phyloP scores from a whole-genome alignment of 441 rosid species.

The Raphanus hybrid region DNA sequence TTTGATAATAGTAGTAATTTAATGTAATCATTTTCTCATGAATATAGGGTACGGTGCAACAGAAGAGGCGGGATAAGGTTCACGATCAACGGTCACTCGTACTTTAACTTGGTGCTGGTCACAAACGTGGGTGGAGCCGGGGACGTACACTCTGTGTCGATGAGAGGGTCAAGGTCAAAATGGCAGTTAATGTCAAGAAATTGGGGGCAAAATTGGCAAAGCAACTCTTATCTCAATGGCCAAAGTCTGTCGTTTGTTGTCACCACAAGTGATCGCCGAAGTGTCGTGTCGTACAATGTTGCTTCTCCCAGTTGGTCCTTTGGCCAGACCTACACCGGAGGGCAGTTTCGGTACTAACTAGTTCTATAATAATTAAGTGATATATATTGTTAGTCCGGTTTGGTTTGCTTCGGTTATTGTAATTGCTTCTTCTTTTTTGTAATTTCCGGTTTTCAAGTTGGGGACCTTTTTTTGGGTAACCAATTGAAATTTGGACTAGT shows the following conservation, averaged over 20 bases:
- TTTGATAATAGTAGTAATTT: not conserved
- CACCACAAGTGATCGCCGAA: constrained; percentile 56
- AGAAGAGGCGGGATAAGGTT: constrained; percentile 70
- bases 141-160: constrained; percentile 58
- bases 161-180: constrained; percentile 61
- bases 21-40: not conserved
- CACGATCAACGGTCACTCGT: constrained; percentile 75
- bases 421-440: not conserved
- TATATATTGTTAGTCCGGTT: not conserved
- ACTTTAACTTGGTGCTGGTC: constrained; percentile 64
- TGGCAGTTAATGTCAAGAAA: constrained; percentile 79
- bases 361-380: not conserved
- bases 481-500: constrained; percentile 33
- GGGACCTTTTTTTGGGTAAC: constrained; percentile 37
- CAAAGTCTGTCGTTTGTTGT: constrained; percentile 67
- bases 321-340: constrained; percentile 66
- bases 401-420: constrained; percentile 14
- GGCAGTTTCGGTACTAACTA: constrained; percentile 62
- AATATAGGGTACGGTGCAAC: constrained; percentile 40
- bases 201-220: constrained; percentile 87
- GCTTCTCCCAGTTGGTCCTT: constrained; percentile 67
- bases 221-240: constrained; percentile 66
- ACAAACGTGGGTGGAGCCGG: constrained; percentile 86
- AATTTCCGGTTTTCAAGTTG: constrained; percentile 20
- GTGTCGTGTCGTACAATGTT: constrained; percentile 58